Percentiles rank a stretch among this genome's conserved stretches.
Conservation (phyloP, 139 green algal genomes). For the Asterochloris erici region DNA sequence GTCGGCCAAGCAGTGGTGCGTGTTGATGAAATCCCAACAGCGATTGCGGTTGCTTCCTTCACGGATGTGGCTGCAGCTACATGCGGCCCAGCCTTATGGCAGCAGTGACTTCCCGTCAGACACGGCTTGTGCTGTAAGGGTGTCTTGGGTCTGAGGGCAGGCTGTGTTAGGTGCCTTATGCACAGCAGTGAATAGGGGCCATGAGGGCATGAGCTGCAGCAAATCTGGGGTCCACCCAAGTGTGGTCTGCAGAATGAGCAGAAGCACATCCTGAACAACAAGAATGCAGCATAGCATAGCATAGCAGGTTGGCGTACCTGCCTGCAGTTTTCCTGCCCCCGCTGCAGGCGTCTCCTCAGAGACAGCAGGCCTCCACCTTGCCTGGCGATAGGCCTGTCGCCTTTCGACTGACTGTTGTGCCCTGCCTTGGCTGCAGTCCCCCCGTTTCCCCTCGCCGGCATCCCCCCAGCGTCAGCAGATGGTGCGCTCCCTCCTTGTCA, state of each 20-base stretch:
- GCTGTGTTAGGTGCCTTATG: too few relatives aligned
- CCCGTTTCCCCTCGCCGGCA: background rate
- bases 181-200: too few relatives aligned
- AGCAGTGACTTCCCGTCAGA: background rate
- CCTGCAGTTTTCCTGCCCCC: background rate
- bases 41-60: background rate
- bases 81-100: background rate
- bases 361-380: background rate
- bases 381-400: background rate
- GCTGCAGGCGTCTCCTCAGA: background rate
- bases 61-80: background rate
- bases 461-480: slow-evolving; percentile 3
- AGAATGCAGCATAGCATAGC: background rate
- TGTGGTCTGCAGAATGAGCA: too few relatives aligned
- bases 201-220: too few relatives aligned
- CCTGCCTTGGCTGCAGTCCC: background rate
- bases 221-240: too few relatives aligned
- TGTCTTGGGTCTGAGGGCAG: background rate
- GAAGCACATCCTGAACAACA: too few relatives aligned
- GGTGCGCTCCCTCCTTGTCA: slow-evolving; percentile 22
- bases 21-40: slow-evolving; percentile 14
- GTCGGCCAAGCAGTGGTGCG: slow-evolving; percentile 8
- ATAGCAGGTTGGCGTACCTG: background rate
- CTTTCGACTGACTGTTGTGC: background rate
- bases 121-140: slow-evolving; percentile 1